These are phyloP conservation scores for Neckera pumila DNA, from an alignment of 225 moss, liverwort and hornwort genomes.

Conservation along the genomic window DNA sequence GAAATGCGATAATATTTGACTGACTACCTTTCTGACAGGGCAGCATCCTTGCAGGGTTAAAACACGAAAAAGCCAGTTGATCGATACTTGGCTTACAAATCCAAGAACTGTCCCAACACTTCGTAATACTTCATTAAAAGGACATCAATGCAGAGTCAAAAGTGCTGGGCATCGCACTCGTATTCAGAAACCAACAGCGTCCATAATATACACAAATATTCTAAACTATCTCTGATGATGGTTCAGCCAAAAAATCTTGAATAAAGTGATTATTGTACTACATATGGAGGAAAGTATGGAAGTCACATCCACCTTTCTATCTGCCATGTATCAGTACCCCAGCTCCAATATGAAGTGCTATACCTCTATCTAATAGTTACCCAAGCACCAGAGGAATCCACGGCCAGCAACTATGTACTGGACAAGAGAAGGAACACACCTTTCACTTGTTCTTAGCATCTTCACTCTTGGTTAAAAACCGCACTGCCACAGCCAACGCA, in stretches of 20 bases:
- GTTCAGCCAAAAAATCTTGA: conserved; percentile 7
- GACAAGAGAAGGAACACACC: not conserved
- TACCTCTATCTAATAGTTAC: not conserved
- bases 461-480: conserved; percentile 82
- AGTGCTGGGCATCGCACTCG: not conserved
- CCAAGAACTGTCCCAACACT: not conserved
- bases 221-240: not conserved
- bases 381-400: conserved; percentile 2
- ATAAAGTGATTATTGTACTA: conserved; percentile 1
- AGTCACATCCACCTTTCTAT: not conserved
- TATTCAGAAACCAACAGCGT: not conserved
- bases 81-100: not conserved
- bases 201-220: not conserved
- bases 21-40: not conserved
- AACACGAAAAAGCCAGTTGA: not conserved
- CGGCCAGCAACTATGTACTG: not conserved
- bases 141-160: not conserved
- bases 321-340: not conserved
- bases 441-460: conserved; percentile 12
- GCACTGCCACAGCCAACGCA: conserved; percentile 74
- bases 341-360: not conserved
- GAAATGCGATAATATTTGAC: not conserved
- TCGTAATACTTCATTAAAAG: not conserved
- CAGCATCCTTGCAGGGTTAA: not conserved
- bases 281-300: not conserved